Evolutionary conservation across 192 early-diverging fungal species (phyloP).

Genomic region (Umbelopsis sp.): DNA sequence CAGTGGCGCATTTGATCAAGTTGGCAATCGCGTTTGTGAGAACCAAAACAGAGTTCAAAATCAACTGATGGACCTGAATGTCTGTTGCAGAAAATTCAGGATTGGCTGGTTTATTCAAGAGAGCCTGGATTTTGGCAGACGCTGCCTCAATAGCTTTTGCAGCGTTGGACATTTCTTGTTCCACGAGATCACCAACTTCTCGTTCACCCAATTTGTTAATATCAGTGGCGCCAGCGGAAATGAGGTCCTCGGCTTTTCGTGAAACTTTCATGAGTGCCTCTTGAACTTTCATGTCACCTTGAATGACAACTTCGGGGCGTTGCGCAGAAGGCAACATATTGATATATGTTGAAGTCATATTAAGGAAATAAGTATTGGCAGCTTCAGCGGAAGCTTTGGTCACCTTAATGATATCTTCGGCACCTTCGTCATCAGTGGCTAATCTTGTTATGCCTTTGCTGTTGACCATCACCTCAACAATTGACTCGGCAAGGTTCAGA

Average conservation of each 20-base stretch:
- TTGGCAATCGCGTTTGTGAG: constrained; percentile 93
- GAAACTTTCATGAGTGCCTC: constrained; percentile 73
- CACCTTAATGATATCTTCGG: constrained; percentile 76
- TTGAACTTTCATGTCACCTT: constrained; percentile 78
- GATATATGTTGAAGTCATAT: constrained; percentile 80
- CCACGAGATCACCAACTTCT: constrained; percentile 90
- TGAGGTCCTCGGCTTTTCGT: constrained; percentile 76
- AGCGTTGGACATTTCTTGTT: constrained; percentile 91
- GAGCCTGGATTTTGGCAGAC: constrained; percentile 74
- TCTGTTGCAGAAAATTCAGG: constrained; percentile 70
- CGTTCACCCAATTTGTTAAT: constrained; percentile 59
- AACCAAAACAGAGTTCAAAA: constrained; percentile 88
- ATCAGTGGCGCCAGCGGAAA: constrained; percentile 60
- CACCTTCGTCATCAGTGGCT: constrained; percentile 77
- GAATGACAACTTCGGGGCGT: constrained; percentile 75
- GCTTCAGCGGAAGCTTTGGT: constrained; percentile 68
- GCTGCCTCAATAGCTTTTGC: constrained; percentile 93
- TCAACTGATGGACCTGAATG: constrained; percentile 88
- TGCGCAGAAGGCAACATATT: constrained; percentile 63
- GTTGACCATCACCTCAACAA: constrained; percentile 83
- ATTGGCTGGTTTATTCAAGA: constrained; percentile 79
- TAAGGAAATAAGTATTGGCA: constrained; percentile 81
- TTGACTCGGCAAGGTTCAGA: constrained; percentile 76
- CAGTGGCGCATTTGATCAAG: constrained; percentile 92
- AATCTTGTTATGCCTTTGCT: constrained; percentile 89